Conservation (phyloP, 495 filamentous ascomycete species). For the Talaromyces wortmannii region DNA sequence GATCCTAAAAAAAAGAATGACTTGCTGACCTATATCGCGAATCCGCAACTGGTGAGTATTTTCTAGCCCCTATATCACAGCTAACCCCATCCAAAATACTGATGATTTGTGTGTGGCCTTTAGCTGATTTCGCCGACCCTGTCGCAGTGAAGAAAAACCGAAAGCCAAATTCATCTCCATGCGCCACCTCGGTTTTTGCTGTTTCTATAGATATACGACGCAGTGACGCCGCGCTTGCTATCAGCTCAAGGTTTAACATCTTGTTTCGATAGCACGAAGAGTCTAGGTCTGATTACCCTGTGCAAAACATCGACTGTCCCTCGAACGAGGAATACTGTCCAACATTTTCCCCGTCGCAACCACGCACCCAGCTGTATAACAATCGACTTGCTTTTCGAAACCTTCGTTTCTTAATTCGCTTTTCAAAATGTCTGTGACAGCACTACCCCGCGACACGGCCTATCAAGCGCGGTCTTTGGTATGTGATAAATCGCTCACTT, state of each 20-base stretch:
- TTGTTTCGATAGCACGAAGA: no score
- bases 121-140: neutral
- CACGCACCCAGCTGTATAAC: neutral
- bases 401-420: neutral
- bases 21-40: neutral
- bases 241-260: neutral
- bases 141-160: neutral
- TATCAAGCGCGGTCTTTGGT: slow-evolving; percentile 69
- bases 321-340: no score
- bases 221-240: neutral
- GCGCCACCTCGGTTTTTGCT: slow-evolving; percentile 2
- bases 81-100: neutral
- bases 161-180: neutral
- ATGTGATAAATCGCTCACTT: slow-evolving; percentile 17
- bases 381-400: neutral
- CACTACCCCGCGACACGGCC: slow-evolving; percentile 54
- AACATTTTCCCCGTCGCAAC: neutral
- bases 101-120: neutral
- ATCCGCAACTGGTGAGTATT: neutral
- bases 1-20: neutral
- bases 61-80: neutral
- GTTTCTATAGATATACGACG: slow-evolving; percentile 2
- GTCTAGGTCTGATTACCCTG: no score
- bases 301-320: no score
- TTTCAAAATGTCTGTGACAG: slow-evolving; percentile 40